Base-by-base conservation (phyloP, 116 monocot species). In the Posidonia oceanica region DNA sequence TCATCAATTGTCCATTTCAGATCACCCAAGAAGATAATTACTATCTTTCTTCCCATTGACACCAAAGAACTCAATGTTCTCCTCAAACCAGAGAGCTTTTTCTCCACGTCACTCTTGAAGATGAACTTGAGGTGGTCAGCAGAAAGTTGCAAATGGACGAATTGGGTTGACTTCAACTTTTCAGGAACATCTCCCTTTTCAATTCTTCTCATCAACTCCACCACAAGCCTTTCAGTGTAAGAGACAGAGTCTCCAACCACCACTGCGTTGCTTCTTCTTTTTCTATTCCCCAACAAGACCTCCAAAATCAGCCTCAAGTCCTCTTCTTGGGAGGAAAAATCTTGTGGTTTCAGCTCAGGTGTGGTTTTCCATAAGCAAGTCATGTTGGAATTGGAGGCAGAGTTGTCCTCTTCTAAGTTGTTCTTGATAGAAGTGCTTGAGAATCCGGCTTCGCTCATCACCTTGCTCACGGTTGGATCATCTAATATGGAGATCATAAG, bases 401-500 rank as follows among this genome's bases (percentile, higher is more conserved):
- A 74, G 42, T 68, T 42, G 10, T 87, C 80, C 55, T 86, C 90
- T 59, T 91, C 95, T 2, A 96, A 55, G 74, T 83, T 88, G 38
- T 72, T 80, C 72, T 96, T 96, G 69, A 96, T 81, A n/a, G 68
- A 74, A 59, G 86, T 83, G 77, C 95, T 96, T 13, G 91, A 96
- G 77, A 91, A 96, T 5, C 95, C 95, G 36, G 91, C 95, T 77
- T 96, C 95, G 48, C 81, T 81, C 95, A 96, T 96, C 22, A 96
- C 95, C 68, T 91, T 81, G 63, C 95, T 96, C 13, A 96, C 95
- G 59, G 91, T 91, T 14, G 95, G 95, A 63, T 96, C 95, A 54
- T 96, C 95, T 5, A 96, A 75, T 29, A 96, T 91, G 66, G 95
- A 96, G 67, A 91, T 79, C 42, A 91, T 81, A 54, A 96, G 86